A percentile compares a stretch with the other conserved stretches of the same genome.
phyloP scores from a whole-genome alignment of 2,329 filamentous ascomycete species.

The Sporothrix pallida region DNA sequence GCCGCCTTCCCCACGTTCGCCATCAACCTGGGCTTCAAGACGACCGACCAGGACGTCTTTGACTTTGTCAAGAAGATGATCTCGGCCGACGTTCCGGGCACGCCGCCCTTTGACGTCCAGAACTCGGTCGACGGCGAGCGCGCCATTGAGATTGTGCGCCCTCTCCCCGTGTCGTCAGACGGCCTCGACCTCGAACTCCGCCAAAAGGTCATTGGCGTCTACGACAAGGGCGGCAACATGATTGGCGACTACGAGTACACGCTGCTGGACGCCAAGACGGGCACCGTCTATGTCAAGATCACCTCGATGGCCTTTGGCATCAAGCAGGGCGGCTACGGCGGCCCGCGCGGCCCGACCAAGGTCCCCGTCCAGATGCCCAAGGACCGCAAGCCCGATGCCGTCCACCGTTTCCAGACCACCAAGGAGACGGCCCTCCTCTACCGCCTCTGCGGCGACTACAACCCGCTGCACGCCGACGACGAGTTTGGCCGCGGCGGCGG shows the following conservation, averaged over 20 bases:
- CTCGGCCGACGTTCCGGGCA: constrained; percentile 46
- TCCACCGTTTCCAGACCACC: constrained; percentile 48
- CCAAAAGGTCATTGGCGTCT: constrained; percentile 51
- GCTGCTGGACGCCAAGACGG: constrained; percentile 49
- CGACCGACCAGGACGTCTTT: constrained; percentile 53
- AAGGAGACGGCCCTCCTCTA: constrained; percentile 51
- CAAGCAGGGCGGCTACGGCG: constrained; percentile 53
- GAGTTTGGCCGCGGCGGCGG: constrained; percentile 50
- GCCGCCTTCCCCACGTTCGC: constrained; percentile 55
- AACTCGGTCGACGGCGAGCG: constrained; percentile 52
- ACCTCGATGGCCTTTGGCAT: constrained; percentile 51
- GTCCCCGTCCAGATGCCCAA: constrained; percentile 43
- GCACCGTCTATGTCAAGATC: constrained; percentile 49
- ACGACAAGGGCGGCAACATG: constrained; percentile 54
- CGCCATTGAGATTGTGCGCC: constrained; percentile 48
- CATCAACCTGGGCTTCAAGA: constrained; percentile 53
- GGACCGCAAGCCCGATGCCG: constrained; percentile 47
- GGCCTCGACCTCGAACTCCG: constrained; percentile 50
- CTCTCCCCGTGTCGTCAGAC: constrained; percentile 47
- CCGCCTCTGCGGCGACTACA: constrained; percentile 56
- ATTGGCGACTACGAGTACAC: constrained; percentile 50
- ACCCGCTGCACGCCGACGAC: constrained; percentile 54
- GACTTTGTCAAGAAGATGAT: constrained; percentile 49
- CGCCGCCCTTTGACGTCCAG: constrained; percentile 50
- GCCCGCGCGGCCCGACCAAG: constrained; percentile 49